Base-by-base conservation (phyloP, 2,329 filamentous ascomycete species). In the Diaporthe sp. region DNA sequence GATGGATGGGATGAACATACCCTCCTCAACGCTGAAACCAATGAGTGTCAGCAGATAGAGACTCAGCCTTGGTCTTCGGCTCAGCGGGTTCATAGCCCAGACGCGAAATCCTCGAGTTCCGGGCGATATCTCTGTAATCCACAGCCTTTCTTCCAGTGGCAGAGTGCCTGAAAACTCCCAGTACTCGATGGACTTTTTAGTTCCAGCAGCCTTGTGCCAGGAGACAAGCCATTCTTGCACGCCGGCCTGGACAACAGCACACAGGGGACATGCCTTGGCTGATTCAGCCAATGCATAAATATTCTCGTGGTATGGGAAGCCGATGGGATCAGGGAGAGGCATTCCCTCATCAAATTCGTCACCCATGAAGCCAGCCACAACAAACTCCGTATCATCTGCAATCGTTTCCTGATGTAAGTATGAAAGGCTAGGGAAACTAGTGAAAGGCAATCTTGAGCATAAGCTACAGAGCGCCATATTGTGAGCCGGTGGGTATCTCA, bases 351-450 rank as follows among this genome's bases (percentile, higher is more conserved):
- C 39, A 15, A 12, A 12, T 12, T 42, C 39, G 4, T 1, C 0
- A 1, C 39, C 5, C 12, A 0, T 3, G 10, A 42, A 42, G 39
- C 2, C 12, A 17, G 42, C 15, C 42, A 17, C 42, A 17, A 44
- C 15, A 6, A 44, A 44, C 4, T 42, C 39, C 8, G 5, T 12
- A 25, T 53, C 10, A 3, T 10, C 22, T 25, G 1, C 49, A 9
- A 25, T 7, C 3, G 3, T 2, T 1, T 25, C 3, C 9, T 0
- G n/a, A 12, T 0, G 1, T n/a, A 7, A 12, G 2, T 9, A 1
- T 9, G 3, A 12, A 4, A 53, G 0, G 13, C 4, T n/a, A 53
- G 49, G 22, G 49, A 53, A 53, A 53, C 22, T 3, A 53, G 49
- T 53, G 49, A 53, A 53, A 53, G 49, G 49, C 49, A 53, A 25